Evolutionary conservation across 2,329 filamentous ascomycete species (phyloP).

Genomic region (Aspergillus tamarii): DNA sequence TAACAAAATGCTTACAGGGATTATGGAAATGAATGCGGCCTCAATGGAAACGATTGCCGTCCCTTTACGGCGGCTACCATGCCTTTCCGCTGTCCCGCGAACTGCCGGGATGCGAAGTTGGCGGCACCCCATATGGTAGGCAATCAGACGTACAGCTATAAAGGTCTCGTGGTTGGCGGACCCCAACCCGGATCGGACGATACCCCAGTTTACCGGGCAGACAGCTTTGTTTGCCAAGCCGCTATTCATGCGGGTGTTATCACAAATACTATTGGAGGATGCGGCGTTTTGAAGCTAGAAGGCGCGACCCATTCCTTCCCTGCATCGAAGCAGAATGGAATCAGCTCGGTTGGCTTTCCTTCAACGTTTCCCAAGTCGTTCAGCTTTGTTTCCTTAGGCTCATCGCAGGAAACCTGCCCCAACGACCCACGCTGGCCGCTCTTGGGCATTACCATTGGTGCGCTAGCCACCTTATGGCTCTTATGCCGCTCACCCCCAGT

Average conservation of each 20-base stretch:
- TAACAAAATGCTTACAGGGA: conserved; percentile 32
- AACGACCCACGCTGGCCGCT: conserved; percentile 82
- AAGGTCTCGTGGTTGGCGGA: conserved; percentile 56
- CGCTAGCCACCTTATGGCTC: conserved; percentile 76
- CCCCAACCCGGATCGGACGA: conserved; percentile 41
- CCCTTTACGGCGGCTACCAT: conserved; percentile 57
- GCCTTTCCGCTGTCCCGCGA: conserved; percentile 60
- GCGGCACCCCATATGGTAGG: conserved; percentile 57
- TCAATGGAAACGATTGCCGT: conserved; percentile 59
- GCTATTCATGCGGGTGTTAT: conserved; percentile 84
- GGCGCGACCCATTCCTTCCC: conserved; percentile 69
- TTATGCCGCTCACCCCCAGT: conserved; percentile 77
- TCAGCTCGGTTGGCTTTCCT: conserved; percentile 76
- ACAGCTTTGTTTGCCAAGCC: conserved; percentile 84
- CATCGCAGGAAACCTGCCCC: conserved; percentile 62
- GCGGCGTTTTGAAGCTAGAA: conserved; percentile 75
- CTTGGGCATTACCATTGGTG: conserved; percentile 77
- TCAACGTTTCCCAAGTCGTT: conserved; percentile 90
- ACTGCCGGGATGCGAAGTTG: conserved; percentile 52
- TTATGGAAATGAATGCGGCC: conserved; percentile 52
- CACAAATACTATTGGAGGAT: conserved; percentile 72
- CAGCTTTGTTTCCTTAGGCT: conserved; percentile 68
- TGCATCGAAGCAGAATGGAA: conserved; percentile 69
- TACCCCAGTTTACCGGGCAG: conserved; percentile 74
- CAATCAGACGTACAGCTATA: conserved; percentile 55